phyloP scores from a whole-genome alignment of 2,329 filamentous ascomycete genomes.

The Alternaria brassicae region DNA sequence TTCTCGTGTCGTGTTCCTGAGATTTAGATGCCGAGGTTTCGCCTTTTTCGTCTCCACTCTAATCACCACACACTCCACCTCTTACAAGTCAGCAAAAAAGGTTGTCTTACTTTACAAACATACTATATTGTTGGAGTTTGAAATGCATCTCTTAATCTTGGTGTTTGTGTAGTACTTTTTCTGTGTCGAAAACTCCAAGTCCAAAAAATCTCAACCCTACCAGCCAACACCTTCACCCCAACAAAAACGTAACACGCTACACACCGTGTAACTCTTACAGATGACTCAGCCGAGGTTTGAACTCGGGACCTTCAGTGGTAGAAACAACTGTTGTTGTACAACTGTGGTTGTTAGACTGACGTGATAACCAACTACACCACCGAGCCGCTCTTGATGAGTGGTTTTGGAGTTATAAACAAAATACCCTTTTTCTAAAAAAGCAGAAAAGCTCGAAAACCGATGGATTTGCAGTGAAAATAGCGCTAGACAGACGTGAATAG shows the following conservation, averaged over 20 bases:
- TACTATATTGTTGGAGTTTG: background rate
- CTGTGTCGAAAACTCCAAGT: background rate
- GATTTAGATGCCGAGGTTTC: background rate
- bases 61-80: background rate
- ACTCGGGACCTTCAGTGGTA: conserved; percentile 26
- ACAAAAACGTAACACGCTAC: conserved; percentile 1
- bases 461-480: background rate
- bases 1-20: background rate
- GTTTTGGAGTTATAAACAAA: accelerated
- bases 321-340: background rate
- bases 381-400: conserved; percentile 26
- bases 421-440: background rate
- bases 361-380: conserved; percentile 59
- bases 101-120: no score
- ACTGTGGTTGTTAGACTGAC: conserved; percentile 52
- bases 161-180: background rate
- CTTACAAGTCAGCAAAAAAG: background rate
- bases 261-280: background rate
- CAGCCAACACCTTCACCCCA: background rate
- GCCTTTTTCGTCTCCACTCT: background rate
- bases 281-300: conserved; percentile 27
- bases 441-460: background rate
- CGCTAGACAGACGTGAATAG: background rate
- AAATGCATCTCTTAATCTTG: background rate
- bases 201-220: background rate